These are phyloP conservation scores for Trichoderma aggressivum DNA, from an alignment of 2,329 filamentous ascomycete species.

Conservation along the genomic window DNA sequence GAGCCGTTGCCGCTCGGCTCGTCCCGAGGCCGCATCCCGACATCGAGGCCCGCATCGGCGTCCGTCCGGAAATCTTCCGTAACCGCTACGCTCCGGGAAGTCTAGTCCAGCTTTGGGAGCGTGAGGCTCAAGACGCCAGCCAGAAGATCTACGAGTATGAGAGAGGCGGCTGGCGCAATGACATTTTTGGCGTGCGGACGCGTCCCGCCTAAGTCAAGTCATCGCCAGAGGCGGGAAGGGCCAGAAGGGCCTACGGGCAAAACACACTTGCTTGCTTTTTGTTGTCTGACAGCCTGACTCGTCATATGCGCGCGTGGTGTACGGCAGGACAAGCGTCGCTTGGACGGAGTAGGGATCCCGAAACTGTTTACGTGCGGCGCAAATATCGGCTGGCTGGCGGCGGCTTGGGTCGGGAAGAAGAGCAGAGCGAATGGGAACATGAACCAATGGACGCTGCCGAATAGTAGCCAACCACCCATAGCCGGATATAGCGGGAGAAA, in stretches of 20 bases:
- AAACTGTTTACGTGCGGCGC: conserved; percentile 3
- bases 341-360: conserved; percentile 18
- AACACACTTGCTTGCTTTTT: neutral
- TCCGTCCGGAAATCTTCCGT: conserved; percentile 64
- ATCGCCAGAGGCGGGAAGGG: neutral
- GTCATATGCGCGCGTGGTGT: neutral
- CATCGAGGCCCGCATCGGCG: conserved; percentile 68
- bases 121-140: conserved; percentile 66
- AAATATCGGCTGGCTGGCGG: conserved; percentile 15
- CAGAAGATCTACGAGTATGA: conserved; percentile 74
- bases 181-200: conserved; percentile 61
- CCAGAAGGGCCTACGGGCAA: neutral
- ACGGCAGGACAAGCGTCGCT: conserved; percentile 11
- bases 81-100: conserved; percentile 87
- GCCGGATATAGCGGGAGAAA: conserved; percentile 1
- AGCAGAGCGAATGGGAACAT: neutral
- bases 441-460: neutral
- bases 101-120: conserved; percentile 84
- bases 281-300: neutral
- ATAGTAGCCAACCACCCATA: neutral
- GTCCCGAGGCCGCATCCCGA: conserved; percentile 72
- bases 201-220: neutral
- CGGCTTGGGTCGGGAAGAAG: conserved; percentile 3
- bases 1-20: conserved; percentile 74
- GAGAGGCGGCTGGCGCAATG: conserved; percentile 75